Evolutionary conservation across 495 filamentous ascomycete species (phyloP).

Genomic region (Podospora pseudopauciseta): DNA sequence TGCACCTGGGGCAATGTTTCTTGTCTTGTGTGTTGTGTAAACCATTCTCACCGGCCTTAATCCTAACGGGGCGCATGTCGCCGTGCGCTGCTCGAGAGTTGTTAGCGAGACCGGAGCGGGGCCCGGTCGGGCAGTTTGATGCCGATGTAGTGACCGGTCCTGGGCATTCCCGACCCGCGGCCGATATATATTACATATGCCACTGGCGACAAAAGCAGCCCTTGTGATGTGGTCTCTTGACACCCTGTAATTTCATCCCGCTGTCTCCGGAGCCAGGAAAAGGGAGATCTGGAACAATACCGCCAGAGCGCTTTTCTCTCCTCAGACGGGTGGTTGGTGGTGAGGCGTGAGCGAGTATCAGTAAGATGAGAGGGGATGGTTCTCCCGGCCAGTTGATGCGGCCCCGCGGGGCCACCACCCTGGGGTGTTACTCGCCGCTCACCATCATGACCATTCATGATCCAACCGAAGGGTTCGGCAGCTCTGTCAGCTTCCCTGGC

Average conservation of each 20-base stretch:
- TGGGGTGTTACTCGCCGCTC: background rate
- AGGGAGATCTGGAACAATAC: background rate
- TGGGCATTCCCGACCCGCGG: conserved; percentile 15
- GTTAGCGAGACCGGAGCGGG: conserved; percentile 18
- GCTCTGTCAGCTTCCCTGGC: background rate
- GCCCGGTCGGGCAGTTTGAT: conserved; percentile 14
- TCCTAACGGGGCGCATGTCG: background rate
- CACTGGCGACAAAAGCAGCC: background rate
- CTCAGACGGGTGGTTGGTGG: background rate
- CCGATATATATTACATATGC: conserved; percentile 3
- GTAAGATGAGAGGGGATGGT: conserved; percentile 6
- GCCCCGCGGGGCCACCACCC: background rate
- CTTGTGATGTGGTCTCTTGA: conserved; percentile 1
- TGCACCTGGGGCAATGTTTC: background rate
- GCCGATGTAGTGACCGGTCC: conserved; percentile 9
- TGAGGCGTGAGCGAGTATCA: background rate
- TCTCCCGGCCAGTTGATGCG: conserved; percentile 7
- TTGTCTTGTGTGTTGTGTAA: background rate
- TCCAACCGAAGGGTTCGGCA: conserved; percentile 9
- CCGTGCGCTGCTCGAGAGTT: background rate
- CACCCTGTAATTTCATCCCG: conserved; percentile 16
- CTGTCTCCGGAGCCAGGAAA: background rate
- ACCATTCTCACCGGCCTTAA: background rate
- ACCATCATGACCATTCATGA: conserved; percentile 5
- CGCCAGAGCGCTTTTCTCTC: background rate